Evolutionary conservation across 805 yeast genomes (phyloP), one percentile per base, ranked within the genome.

Genomic region (Candida michaelii): DNA sequence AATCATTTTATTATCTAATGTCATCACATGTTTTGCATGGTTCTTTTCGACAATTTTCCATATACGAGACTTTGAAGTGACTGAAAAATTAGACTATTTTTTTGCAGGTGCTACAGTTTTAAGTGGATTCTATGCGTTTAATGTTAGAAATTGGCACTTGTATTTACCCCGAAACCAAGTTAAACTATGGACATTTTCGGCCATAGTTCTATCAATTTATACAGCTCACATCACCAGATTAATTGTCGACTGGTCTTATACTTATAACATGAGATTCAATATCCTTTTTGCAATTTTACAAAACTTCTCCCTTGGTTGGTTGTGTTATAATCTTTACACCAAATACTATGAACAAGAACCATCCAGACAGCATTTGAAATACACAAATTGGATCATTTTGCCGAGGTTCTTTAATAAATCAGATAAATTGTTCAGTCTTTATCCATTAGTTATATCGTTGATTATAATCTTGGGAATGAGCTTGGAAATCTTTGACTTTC

Each of bases 191-290:
- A 12, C 59, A 1, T 69, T 82, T 39, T 61, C 76, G 0, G 33
- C 58, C 0, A 43, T 63, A 0, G 79, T 87, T 40, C 42, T 71
- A 0, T 43, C 66, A 0, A 74, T 85, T 21, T 89, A 86, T 50
- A 16, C 69, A 1, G 65, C 69, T 12, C 99, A 91, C 60, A 69
- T 93, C 10, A 57, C 76, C 25, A 73, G 91, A 46, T 66, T 93
- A 25, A 66, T 76, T 11, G 59, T 76, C 9, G 84, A 83, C 51
- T 91, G 97, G 91, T 85, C 89, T 44, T 91, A 91, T 63, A 83
- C 95, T 1, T 93, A 93, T 61, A 91, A 91, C 65, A 91, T 93
- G 98, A 75, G 78, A 49, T 95, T 93, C 19, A 91, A 93, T 55
- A 82, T 93, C 1, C 60, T 75, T 0, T 76, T 89, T 39, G 99